Conservation (phyloP, 352 stramenopile species). For the Phytopythium kandeliae region DNA sequence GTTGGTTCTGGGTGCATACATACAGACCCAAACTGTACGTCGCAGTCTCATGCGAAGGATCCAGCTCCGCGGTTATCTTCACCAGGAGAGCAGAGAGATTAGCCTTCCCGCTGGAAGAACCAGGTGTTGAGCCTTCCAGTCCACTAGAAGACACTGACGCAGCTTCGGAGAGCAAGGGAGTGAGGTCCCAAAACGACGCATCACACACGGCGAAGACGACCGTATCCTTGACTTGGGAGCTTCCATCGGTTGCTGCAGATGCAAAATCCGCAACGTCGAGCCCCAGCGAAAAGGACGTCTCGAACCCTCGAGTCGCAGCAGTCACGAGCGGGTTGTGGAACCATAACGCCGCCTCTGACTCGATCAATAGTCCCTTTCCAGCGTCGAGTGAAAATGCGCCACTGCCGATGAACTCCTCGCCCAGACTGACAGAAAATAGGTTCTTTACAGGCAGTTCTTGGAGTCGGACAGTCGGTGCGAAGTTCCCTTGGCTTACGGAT, state of each 20-base stretch:
- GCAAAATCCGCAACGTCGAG: slow-evolving; percentile 1
- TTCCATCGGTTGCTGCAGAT: background rate
- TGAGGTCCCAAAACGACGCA: slow-evolving; percentile 62
- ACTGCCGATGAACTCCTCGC: slow-evolving; percentile 33
- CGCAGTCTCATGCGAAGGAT: slow-evolving; percentile 9
- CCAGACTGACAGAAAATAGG: slow-evolving; percentile 29
- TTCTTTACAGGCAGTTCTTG: slow-evolving; percentile 30
- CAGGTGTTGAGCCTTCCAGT: background rate
- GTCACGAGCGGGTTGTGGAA: slow-evolving; percentile 23
- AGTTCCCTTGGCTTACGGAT: slow-evolving; percentile 5
- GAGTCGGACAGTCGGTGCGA: slow-evolving; percentile 4
- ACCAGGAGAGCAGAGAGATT: slow-evolving; percentile 33
- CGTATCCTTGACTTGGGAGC: slow-evolving; percentile 2
- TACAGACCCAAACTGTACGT: slow-evolving; percentile 39
- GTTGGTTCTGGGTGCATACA: slow-evolving; percentile 32
- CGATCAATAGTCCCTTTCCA: background rate
- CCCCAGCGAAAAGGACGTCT: slow-evolving; percentile 34
- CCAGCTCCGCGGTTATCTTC: slow-evolving; percentile 21
- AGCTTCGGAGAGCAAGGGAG: slow-evolving; percentile 48
- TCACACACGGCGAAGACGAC: slow-evolving; percentile 62
- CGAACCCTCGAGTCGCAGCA: slow-evolving; percentile 31
- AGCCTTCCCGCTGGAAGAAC: background rate
- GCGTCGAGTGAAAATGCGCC: slow-evolving; percentile 28
- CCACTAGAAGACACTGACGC: background rate
- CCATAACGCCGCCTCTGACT: slow-evolving; percentile 46